phyloP scores from a whole-genome alignment of 2,329 filamentous ascomycete species.

The Tolypocladium album region DNA sequence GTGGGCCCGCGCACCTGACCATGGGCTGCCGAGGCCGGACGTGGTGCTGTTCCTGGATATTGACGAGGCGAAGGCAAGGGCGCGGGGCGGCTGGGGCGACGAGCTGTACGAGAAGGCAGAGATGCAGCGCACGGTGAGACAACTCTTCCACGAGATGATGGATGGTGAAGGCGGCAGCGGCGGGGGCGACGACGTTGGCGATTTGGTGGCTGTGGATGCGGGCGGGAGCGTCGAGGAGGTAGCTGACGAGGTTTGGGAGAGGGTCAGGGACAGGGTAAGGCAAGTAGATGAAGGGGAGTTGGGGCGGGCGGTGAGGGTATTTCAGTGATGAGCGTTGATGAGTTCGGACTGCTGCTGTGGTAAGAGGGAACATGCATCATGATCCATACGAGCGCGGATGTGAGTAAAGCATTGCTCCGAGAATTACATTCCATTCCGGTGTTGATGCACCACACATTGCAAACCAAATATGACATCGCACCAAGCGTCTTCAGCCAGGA shows the following conservation, averaged over 20 bases:
- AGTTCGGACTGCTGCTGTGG: not conserved
- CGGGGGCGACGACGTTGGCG: constrained; percentile 34
- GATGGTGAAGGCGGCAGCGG: constrained; percentile 10
- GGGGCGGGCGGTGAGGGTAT: constrained; percentile 32
- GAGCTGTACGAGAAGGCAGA: constrained; percentile 81
- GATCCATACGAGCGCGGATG: not conserved
- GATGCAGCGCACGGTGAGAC: constrained; percentile 71
- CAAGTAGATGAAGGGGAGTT: constrained; percentile 38
- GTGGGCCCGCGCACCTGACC: constrained; percentile 79
- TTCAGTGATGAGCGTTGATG: constrained; percentile 11
- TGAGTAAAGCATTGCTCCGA: not conserved
- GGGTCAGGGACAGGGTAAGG: constrained; percentile 34
- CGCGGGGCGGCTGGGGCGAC: constrained; percentile 74
- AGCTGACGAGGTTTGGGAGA: constrained; percentile 42
- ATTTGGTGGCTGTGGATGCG: constrained; percentile 44
- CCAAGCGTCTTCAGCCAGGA: not conserved
- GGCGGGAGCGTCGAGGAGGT: constrained; percentile 45
- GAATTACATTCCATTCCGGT: too few relatives aligned
- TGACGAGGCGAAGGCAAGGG: constrained; percentile 57
- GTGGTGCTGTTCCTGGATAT: constrained; percentile 81
- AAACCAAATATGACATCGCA: too few relatives aligned
- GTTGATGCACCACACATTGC: not conserved
- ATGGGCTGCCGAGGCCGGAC: constrained; percentile 80
- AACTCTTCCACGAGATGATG: constrained; percentile 53
- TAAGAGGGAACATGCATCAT: not conserved